Conservation (phyloP, 305 asterid genomes). For the Solanum hybrid region DNA sequence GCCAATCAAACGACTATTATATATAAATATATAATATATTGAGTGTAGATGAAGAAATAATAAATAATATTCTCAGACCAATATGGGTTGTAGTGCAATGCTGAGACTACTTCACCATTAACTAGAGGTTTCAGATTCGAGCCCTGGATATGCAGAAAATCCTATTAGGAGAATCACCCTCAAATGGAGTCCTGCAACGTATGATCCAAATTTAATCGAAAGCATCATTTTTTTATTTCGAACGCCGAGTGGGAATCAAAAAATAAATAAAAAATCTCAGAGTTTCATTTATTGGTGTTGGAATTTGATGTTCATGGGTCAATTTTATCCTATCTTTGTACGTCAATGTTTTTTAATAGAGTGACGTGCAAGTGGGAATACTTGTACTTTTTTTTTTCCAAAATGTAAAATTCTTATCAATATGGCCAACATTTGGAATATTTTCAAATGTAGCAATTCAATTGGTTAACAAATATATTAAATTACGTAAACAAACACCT, state of each 20-base stretch:
- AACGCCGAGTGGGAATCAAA: no score
- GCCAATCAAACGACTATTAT: neutral
- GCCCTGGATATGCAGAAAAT: no score
- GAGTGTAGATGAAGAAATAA: no score
- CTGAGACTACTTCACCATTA: no score
- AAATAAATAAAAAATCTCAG: neutral
- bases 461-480: neutral
- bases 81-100: no score
- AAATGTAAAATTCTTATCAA: neutral
- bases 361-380: neutral
- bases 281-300: neutral
- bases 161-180: no score
- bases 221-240: no score
- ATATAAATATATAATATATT: no score
- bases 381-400: neutral
- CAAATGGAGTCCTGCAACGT: no score
- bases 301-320: conserved; percentile 1
- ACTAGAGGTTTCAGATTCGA: no score
- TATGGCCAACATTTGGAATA: neutral
- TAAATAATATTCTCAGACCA: neutral
- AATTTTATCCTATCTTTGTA: conserved; percentile 2
- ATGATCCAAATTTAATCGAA: no score
- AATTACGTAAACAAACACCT: neutral
- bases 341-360: neutral
- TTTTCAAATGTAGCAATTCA: neutral